Base-by-base conservation (phyloP, 352 stramenopile genomes). In the Pythium guiyangense region DNA sequence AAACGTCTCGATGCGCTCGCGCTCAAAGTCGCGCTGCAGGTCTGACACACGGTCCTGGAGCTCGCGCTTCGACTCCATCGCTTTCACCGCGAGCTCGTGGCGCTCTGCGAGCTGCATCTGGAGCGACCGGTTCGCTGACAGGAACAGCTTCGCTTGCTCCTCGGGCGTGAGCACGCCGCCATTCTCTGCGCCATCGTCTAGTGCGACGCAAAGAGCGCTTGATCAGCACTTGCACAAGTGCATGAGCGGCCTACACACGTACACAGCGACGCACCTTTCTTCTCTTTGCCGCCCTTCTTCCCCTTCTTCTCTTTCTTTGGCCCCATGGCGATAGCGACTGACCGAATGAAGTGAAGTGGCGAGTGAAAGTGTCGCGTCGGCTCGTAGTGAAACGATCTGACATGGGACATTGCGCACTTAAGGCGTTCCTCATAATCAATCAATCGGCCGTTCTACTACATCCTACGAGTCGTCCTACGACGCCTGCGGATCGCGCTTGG, bases 61-160 rank as follows among this genome's bases (percentile, higher is more conserved):
- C 55, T 96, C 87, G 6, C 83, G 67, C 69, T 96, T 96, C n/a
- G 90, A 86, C 67, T 90, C 85, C 60, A 97, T 73, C 3, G 90
- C 90, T 48, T 92, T 92, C 10, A 88, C 74, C 2, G 84, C 71
- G 39, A 94, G 79, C 40, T 97, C 87, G 31, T 94, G 85, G 4
- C 86, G 71, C 57, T 97, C 88, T 11, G 90, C 89, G 25, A 96
- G 71, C 58, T 95, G 88, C 73, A 94, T 92, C 70, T 96, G 85
- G 49, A 96, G 70, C 25, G 88, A 96, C 48, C 84, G 72, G 52
- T 94, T 90, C 25, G 80, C 84, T 6, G 79, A 92, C 40, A 88
- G 67, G 52, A 94, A 91, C 27, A 96, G 67, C 61, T 94, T 92
- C 4, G 83, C 83, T 54, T 94, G 85, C 49, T 95, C 84, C 52